These are phyloP conservation scores for Lichenothelia convexa DNA, from an alignment of 495 filamentous ascomycete species.

Conservation along the genomic window DNA sequence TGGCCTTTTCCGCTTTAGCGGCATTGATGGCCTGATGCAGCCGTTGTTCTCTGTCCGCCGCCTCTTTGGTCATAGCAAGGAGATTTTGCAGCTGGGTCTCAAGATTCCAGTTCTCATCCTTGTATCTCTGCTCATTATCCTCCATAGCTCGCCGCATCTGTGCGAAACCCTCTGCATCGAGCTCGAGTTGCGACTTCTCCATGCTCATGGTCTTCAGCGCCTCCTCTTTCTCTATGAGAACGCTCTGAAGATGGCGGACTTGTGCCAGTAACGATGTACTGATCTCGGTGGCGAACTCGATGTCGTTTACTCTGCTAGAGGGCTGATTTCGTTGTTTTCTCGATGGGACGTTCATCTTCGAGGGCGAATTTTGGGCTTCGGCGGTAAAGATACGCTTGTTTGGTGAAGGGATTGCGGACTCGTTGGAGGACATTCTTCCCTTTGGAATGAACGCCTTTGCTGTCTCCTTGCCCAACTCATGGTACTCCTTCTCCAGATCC, in stretches of 20 bases:
- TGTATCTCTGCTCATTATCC: slow-evolving; percentile 85
- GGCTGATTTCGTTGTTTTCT: slow-evolving; percentile 84
- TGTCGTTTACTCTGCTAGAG: slow-evolving; percentile 68
- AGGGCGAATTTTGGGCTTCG: slow-evolving; percentile 72
- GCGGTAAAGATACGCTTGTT: slow-evolving; percentile 68
- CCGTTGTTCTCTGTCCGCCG: slow-evolving; percentile 59
- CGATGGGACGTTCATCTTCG: slow-evolving; percentile 68
- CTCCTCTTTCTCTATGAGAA: slow-evolving; percentile 76
- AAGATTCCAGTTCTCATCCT: slow-evolving; percentile 94
- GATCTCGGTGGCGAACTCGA: slow-evolving; percentile 91
- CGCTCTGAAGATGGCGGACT: slow-evolving; percentile 67
- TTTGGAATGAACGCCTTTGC: slow-evolving; percentile 80
- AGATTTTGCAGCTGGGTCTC: slow-evolving; percentile 79
- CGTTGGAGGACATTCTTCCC: slow-evolving; percentile 48
- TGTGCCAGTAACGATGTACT: slow-evolving; percentile 78
- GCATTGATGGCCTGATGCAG: slow-evolving; percentile 51
- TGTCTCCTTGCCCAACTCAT: slow-evolving; percentile 80
- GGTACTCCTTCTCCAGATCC: slow-evolving; percentile 85
- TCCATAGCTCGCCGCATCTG: slow-evolving; percentile 65
- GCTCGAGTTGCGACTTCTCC: slow-evolving; percentile 60
- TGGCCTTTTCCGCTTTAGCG: slow-evolving; percentile 54
- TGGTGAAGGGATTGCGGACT: slow-evolving; percentile 33
- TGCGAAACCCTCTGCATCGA: slow-evolving; percentile 60
- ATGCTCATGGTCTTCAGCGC: slow-evolving; percentile 51
- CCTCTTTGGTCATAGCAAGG: slow-evolving; percentile 46